phyloP scores from a whole-genome alignment of 306 rosid species.

The Inga leiocalycina region DNA sequence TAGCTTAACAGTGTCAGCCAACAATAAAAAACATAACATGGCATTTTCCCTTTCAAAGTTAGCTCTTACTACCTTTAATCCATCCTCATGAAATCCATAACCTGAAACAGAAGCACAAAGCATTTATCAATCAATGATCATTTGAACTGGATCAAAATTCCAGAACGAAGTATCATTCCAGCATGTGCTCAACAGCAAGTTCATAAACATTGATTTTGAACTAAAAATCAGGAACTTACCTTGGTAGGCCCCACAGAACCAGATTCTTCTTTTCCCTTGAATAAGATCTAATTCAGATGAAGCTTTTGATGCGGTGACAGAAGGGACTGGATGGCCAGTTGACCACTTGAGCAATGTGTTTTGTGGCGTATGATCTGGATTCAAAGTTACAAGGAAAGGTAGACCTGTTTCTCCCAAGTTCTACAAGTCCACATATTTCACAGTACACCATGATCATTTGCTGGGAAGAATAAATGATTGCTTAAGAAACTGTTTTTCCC shows the following conservation, averaged over 20 bases:
- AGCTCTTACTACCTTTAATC: constrained; percentile 66
- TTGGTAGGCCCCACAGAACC: constrained; percentile 93
- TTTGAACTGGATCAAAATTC: not conserved
- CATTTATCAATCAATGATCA: constrained; percentile 6
- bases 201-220: not conserved
- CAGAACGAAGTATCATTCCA: not conserved
- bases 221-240: constrained; percentile 48
- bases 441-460: not conserved
- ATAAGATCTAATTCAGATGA: constrained; percentile 59
- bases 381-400: constrained; percentile 84
- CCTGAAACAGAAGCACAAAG: constrained; percentile 52
- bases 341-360: constrained; percentile 72
- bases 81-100: constrained; percentile 97
- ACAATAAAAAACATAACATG: constrained; percentile 5
- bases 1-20: not conserved
- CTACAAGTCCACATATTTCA: constrained; percentile 47
- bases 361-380: constrained; percentile 73
- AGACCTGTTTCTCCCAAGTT: constrained; percentile 62
- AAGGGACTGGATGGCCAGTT: constrained; percentile 86
- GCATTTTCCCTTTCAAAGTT: constrained; percentile 3
- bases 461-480: not conserved
- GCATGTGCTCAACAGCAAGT: constrained; percentile 1
- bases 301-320: constrained; percentile 84
- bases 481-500: not conserved
- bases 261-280: constrained; percentile 89